Evolutionary conservation across 1,284 basidiomycete species (phyloP), one percentile per base, ranked within the genome.

Genomic region (Apiotrichum veenhuisii): DNA sequence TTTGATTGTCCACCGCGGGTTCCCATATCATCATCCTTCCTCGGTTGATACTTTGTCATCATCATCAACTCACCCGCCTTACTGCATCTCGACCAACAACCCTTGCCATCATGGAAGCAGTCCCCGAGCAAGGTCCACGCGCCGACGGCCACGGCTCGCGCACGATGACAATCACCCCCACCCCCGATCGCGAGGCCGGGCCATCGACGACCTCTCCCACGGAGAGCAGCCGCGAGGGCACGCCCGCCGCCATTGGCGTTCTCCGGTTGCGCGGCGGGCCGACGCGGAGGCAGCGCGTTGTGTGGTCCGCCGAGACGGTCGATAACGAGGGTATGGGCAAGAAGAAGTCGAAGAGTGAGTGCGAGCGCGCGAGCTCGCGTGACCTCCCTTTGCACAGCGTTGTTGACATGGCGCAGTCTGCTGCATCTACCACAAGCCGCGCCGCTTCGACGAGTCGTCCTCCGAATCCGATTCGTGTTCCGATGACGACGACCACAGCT

Each of bases 341-440:
- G 63, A 80, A 80, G 64, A 80, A 79, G 59, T 77, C 74, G 10
- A 80, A 80, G 68, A 79, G 79, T 79, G 52, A 61, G 23, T 12
- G n/a, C 5, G 26, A n/a, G 9, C 33, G 14, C n/a, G n/a, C n/a
- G n/a, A n/a, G n/a, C n/a, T n/a, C n/a, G n/a, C n/a, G n/a, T n/a
- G n/a, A n/a, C n/a, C n/a, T n/a, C 34, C 34, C 12, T 36, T 36
- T 2, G 10, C 34, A 36, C 12, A 36, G n/a, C n/a, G n/a, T n/a
- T 36, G 17, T 18, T 63, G 50, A 62, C 37, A n/a, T n/a, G n/a
- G n/a, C 27, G 11, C 52, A 80, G 79, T 80, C 52, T 80, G 79
- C 64, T 80, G 79, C 57, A 80, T 80, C 62, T 80, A 80, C 48
- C 77, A 79, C 62, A 77, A 77, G 59, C 79, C 79, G 1, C 70